Evolutionary conservation across 306 rosid genomes (phyloP), one percentile per base, ranked within the genome.

Genomic region (Lathyrus aphaca): DNA sequence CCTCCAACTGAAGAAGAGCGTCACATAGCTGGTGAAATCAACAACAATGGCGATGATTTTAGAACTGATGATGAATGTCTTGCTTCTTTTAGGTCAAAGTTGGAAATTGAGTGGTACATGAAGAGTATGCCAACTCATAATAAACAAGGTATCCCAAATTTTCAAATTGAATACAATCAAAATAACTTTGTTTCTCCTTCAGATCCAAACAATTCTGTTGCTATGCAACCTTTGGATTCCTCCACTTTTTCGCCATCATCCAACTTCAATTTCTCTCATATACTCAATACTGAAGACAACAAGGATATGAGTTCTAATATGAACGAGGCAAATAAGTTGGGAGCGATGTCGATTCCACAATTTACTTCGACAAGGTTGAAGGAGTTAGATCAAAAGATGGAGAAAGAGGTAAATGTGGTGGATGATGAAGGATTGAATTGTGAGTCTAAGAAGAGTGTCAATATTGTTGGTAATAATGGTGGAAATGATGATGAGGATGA

Each of bases 41-140:
- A 32, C 38, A 6, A 32, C 17, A 10, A 17, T 9, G 78, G 75
- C 23, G 43, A 72, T 4, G 49, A 2, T 32, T 5, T 32, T 8
- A 32, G 8, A 30, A 4, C 1, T 30, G 35, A 30, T 30, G 35
- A 5, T 30, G 35, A 30, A 30, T 0, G 4, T 30, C 35, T 30
- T 30, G 6, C 35, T 30, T 30, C 35, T 9, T 91, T 84, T 84
- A 84, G 84, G 30, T 81, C 97, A 56, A 88, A 86, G 82, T 79
- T 86, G 4, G 88, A 86, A 44, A 64, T 65, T 42, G 97, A 87
- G 59, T 92, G 95, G 90, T 84, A 63, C 74, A 19, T 83, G 63
- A 68, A 82, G 29, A 58, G 75, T 6, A 68, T 76, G 64, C 65
- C 76, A 17, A 3, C 84, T 72, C 71, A 37, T 54, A 80, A 27